Evolutionary conservation across 2,329 filamentous ascomycete species (phyloP), one percentile per base, ranked within the genome.

Genomic region (Cercospora sojina): DNA sequence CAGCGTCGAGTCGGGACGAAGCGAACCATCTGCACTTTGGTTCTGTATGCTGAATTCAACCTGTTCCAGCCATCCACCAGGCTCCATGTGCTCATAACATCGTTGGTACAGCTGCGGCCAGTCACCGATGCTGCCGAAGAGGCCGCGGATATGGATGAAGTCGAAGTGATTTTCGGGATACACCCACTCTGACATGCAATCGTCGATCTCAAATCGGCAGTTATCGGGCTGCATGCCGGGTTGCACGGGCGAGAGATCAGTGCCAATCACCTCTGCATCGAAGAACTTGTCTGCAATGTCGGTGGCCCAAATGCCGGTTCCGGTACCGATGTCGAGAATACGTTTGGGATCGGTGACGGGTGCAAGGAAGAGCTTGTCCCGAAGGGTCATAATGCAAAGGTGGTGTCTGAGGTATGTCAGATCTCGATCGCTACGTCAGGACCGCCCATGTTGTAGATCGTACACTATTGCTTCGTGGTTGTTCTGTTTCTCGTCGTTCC

Each of bases 321-420:
- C 83, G 1, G 82, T 84, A 25, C 70, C 69, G 27, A 83, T 71
- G 71, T 85, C 83, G 1, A 85, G 75, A 7, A 80, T 74, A 12
- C 67, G 64, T 55, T 67, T 66, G 7, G 74, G 74, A 6, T 68
- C 53, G 56, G 63, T 62, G 43, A 76, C 69, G 1, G 76, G 75
- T 9, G 76, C 73, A 20, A 77, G 72, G 67, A 72, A 76, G 35
- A 77, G 70, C 32, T 68, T 65, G 49, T 74, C 74, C 58, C 72
- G 64, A 2, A 77, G 71, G 0, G 77, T 77, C 67, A 80, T 68
- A 47, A 76, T 67, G 71, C 77, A 79, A 67, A 83, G 74, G 71
- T 80, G 78, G 69, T 82, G 81, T 62, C 81, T 77, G 25, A 16
- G n/a, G 3, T 38, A 57, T 18, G 64, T 59, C 27, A 55, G 64